Evolutionary conservation across 768 basidiomycete species (phyloP).

Genomic region (Phaeotremella fagi): DNA sequence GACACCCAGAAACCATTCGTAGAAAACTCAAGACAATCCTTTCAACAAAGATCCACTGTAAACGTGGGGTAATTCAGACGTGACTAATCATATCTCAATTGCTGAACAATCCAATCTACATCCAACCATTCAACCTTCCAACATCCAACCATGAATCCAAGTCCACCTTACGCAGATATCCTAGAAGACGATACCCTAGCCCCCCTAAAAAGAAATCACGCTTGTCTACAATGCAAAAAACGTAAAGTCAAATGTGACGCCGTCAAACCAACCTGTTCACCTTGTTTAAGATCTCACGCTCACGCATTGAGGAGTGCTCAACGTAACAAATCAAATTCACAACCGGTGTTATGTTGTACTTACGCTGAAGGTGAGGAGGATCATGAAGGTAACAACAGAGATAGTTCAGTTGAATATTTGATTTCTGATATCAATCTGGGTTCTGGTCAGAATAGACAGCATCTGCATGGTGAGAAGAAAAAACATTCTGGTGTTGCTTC

Average conservation of each 20-base stretch:
- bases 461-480: not conserved
- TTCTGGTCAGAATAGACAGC: not conserved
- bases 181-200: constrained; percentile 20
- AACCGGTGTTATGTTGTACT: constrained; percentile 28
- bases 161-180: constrained; percentile 13
- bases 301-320: constrained; percentile 39
- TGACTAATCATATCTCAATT: too few relatives aligned
- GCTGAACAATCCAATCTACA: too few relatives aligned
- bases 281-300: constrained; percentile 38
- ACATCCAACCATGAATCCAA: constrained; percentile 7
- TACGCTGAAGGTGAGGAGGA: constrained; percentile 30
- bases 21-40: too few relatives aligned
- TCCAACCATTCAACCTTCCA: too few relatives aligned
- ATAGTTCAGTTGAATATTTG: not conserved
- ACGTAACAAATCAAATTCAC: constrained; percentile 17
- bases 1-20: too few relatives aligned
- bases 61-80: too few relatives aligned
- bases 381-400: not conserved
- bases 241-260: constrained; percentile 47
- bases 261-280: constrained; percentile 29
- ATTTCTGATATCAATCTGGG: not conserved
- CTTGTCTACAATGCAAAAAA: constrained; percentile 45
- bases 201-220: constrained; percentile 42
- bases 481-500: not conserved
- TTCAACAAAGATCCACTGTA: too few relatives aligned